Evolutionary conservation across 1,284 basidiomycete genomes (phyloP), one percentile per base, ranked within the genome.

Genomic region (Golubevia pallescens): DNA sequence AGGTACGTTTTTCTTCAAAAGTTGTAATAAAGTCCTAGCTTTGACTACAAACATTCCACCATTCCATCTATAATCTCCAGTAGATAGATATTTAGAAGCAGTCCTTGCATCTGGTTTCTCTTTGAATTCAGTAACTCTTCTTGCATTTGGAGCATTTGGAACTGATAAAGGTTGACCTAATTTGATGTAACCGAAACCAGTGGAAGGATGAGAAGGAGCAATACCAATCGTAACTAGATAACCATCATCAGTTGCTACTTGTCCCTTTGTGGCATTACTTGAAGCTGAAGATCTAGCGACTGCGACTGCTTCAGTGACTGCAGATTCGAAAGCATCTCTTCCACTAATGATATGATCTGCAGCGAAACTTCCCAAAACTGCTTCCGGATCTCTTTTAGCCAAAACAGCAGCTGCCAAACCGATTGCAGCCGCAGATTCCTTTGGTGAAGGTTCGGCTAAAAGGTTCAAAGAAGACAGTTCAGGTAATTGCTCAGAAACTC

Each of bases 11-110:
- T 67, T 63, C 58, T 77, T 70, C 48, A 85, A 64, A 21, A 85
- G 61, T 2, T 74, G 62, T 57, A 85, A 65, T 56, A 85, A 63
- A 7, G 73, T 72, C 58, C 74, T 69, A 38, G 83, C 83, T 65
- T 82, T 74, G 61, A 85, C 83, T 19, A 85, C 83, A 51, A 85
- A 85, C 83, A 85, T 85, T 68, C 83, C 83, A 54, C 81, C 83
- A 62, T 85, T 85, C 83, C 83, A 85, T 51, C 83, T 62, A 70
- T 85, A 85, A 61, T 85, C 73, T 64, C 83, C 83, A 1, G 83
- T 85, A 28, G 62, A 63, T 14, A 85, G 70, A 68, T 85, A 85
- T 13, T 79, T 80, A 16, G 74, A 68, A 2, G 83, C 83, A 1
- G 83, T 85, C 13, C 77, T 61, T 0, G 83, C 83, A 58, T 85